Percentiles rank a stretch among this genome's conserved stretches.
phyloP scores from a whole-genome alignment of 352 stramenopile species.

The Globisporangium ultimum region DNA sequence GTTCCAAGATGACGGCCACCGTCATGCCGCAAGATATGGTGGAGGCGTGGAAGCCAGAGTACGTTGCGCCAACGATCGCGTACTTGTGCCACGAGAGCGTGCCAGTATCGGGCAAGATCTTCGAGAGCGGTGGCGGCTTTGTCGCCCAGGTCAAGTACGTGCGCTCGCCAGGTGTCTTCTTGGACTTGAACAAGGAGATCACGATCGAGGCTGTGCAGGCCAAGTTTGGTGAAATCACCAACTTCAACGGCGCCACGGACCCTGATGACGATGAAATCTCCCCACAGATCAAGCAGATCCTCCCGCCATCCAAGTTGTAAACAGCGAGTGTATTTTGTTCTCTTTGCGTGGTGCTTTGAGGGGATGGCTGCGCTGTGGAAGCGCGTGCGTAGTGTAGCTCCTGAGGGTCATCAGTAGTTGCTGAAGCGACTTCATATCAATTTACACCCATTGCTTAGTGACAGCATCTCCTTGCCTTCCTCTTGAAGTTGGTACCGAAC shows the following conservation, averaged over 20 bases:
- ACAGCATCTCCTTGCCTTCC: too few relatives aligned
- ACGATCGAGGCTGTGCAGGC: conserved; percentile 72
- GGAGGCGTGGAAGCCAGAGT: conserved; percentile 85
- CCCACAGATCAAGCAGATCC: conserved; percentile 79
- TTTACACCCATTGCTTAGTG: too few relatives aligned
- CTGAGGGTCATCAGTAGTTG: too few relatives aligned
- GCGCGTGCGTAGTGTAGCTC: too few relatives aligned
- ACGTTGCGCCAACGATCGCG: conserved; percentile 82
- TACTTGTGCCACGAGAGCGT: conserved; percentile 86
- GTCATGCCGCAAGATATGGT: conserved; percentile 84
- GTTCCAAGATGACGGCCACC: conserved; percentile 85
- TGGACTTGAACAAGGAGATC: conserved; percentile 70
- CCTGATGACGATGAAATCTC: conserved; percentile 73
- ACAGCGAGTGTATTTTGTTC: background rate
- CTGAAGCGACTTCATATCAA: too few relatives aligned
- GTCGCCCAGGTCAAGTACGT: conserved; percentile 82
- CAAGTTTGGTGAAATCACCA: conserved; percentile 72
- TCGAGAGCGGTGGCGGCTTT: conserved; percentile 85
- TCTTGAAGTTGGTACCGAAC: too few relatives aligned
- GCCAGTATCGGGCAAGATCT: conserved; percentile 68
- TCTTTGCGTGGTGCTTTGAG: too few relatives aligned
- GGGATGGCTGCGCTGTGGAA: too few relatives aligned
- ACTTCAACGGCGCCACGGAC: conserved; percentile 74
- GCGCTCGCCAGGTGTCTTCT: conserved; percentile 61
- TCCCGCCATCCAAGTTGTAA: conserved; percentile 67